These are phyloP conservation scores for Ocimum tenuiflorum DNA, from an alignment of 257 asterid genomes.

Conservation along the genomic window DNA sequence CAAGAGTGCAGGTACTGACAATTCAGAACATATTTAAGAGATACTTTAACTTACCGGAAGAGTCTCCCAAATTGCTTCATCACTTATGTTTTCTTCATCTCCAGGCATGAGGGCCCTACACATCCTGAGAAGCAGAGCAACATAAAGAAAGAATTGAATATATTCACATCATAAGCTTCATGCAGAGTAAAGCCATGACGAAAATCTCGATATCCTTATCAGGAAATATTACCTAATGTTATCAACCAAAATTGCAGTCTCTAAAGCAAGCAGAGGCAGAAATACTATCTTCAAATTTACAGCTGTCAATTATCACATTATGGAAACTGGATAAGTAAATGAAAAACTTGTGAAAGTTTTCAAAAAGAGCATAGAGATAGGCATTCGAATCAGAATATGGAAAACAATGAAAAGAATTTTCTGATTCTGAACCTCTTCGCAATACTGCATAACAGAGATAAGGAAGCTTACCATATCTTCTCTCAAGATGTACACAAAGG, in stretches of 20 bases:
- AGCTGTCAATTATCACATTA: conserved; percentile 48
- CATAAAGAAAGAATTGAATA: conserved; percentile 13
- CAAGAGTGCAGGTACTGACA: not conserved
- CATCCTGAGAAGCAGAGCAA: conserved; percentile 50
- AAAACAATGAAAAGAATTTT: not conserved
- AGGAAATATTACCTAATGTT: conserved; percentile 54
- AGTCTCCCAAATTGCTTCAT: conserved; percentile 94
- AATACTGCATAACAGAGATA: conserved; percentile 7
- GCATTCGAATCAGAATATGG: not conserved
- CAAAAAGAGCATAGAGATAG: not conserved
- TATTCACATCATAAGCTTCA: conserved; percentile 11
- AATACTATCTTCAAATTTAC: conserved; percentile 87
- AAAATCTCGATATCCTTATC: conserved; percentile 2
- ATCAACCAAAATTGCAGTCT: conserved; percentile 77
- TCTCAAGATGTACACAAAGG: conserved; percentile 74
- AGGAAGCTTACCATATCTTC: conserved; percentile 45
- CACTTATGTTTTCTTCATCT: conserved; percentile 78
- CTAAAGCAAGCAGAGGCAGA: conserved; percentile 76
- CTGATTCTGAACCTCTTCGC: not conserved
- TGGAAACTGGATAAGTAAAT: conserved; percentile 19
- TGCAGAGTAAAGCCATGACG: conserved; percentile 1
- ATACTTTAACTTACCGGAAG: conserved; percentile 73
- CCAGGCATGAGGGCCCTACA: conserved; percentile 95
- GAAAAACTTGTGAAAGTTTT: not conserved
- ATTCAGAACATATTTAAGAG: not conserved